These are phyloP conservation scores for Colletotrichum lentis DNA, from an alignment of 2,329 filamentous ascomycete genomes.

Conservation along the genomic window DNA sequence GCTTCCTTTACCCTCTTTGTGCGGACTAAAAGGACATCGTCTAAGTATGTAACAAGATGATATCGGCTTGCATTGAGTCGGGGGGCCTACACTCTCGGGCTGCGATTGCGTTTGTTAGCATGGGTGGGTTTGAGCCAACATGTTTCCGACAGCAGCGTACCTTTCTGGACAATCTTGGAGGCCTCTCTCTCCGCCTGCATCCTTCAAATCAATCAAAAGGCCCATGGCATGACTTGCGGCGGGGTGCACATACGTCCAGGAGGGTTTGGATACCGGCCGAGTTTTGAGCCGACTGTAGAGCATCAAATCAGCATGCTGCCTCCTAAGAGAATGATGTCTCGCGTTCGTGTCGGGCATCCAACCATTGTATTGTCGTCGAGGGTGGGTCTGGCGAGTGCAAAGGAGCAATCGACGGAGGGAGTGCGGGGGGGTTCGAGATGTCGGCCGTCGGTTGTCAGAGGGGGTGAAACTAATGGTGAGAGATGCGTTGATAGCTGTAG, in stretches of 20 bases:
- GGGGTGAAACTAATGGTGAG: neutral
- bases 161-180: conserved; percentile 98
- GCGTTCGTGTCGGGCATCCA: conserved; percentile 2
- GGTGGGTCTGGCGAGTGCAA: neutral
- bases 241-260: conserved; percentile 79
- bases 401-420: neutral
- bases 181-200: conserved; percentile 93
- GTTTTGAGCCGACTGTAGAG: conserved; percentile 88
- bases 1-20: conserved; percentile 98
- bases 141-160: conserved; percentile 57
- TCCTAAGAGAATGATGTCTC: conserved; percentile 4
- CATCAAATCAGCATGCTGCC: conserved; percentile 19
- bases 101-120: conserved; percentile 47
- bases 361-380: conserved; percentile 28
- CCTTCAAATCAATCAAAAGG: conserved; percentile 18
- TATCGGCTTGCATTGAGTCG: conserved; percentile 27
- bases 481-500: conserved; percentile 6
- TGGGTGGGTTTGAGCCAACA: neutral
- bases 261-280: conserved; percentile 98
- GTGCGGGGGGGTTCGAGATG: neutral
- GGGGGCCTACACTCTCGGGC: conserved; percentile 82
- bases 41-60: conserved; percentile 17
- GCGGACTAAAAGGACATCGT: conserved; percentile 58
- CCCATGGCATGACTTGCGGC: neutral
- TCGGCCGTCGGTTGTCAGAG: neutral